Conservation (phyloP, 1,284 basidiomycete species). For the Rhodotorula sp. region DNA sequence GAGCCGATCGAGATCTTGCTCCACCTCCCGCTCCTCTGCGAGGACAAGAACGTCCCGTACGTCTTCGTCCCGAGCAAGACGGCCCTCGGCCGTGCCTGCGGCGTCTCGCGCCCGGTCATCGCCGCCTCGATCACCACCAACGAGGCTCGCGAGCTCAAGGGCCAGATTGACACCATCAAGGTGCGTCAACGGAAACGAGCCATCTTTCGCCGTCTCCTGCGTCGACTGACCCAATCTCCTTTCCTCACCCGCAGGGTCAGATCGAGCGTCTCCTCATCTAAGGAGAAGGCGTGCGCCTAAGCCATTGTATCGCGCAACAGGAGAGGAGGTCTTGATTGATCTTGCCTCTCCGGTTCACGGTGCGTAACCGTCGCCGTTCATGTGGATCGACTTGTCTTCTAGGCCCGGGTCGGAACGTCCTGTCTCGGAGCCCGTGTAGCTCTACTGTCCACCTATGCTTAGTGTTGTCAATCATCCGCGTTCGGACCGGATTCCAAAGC, state of each 20-base stretch:
- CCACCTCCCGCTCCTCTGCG: slow-evolving; percentile 94
- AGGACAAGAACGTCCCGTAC: slow-evolving; percentile 81
- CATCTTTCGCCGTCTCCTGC: no score
- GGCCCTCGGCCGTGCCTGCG: slow-evolving; percentile 92
- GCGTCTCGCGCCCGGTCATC: slow-evolving; percentile 93
- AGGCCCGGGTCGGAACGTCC: no score
- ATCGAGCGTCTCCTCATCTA: slow-evolving; percentile 75
- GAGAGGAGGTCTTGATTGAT: slow-evolving; percentile 21
- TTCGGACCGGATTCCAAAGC: no score
- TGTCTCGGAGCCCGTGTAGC: no score
- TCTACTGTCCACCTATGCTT: no score
- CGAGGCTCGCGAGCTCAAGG: slow-evolving; percentile 86
- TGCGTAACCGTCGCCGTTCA: no score
- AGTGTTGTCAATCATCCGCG: slow-evolving; percentile 1
- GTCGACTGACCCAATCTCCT: not conserved
- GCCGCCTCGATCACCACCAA: slow-evolving; percentile 93
- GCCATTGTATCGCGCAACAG: not conserved
- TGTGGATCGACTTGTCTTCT: no score
- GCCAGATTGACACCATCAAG: slow-evolving; percentile 88
- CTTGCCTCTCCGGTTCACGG: not conserved
- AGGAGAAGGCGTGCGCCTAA: slow-evolving; percentile 14
- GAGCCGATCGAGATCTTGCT: slow-evolving; percentile 97
- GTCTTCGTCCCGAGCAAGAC: slow-evolving; percentile 93
- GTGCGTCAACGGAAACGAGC: slow-evolving; percentile 32
- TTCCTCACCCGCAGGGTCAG: slow-evolving; percentile 54